These are phyloP conservation scores for Colletotrichum liriopes DNA, from an alignment of 2,329 filamentous ascomycete genomes.

Conservation along the genomic window DNA sequence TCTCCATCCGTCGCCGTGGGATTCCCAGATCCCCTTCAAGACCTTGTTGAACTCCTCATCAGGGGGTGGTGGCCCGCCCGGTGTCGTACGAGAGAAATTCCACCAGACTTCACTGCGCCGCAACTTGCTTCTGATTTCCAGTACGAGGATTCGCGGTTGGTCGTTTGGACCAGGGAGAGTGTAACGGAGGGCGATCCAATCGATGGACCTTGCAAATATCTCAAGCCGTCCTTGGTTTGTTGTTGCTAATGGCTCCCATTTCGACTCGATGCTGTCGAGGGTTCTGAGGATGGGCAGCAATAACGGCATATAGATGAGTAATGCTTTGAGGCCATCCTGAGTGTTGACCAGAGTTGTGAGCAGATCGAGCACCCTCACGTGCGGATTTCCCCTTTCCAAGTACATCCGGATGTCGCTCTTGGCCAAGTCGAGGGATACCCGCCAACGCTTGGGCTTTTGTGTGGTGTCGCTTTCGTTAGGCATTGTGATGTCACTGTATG, in stretches of 20 bases:
- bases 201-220: slow-evolving; percentile 68
- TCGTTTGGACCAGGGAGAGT: slow-evolving; percentile 52
- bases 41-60: slow-evolving; percentile 56
- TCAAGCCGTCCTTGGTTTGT: slow-evolving; percentile 64
- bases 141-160: slow-evolving; percentile 56
- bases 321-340: slow-evolving; percentile 65
- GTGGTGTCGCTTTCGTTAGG: slow-evolving; percentile 38
- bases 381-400: slow-evolving; percentile 76
- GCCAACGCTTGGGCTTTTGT: slow-evolving; percentile 56
- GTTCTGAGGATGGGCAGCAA: slow-evolving; percentile 77
- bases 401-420: slow-evolving; percentile 69
- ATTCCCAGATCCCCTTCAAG: slow-evolving; percentile 63
- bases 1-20: slow-evolving; percentile 61
- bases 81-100: slow-evolving; percentile 60
- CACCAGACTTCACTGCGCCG: slow-evolving; percentile 67
- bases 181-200: slow-evolving; percentile 73
- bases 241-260: slow-evolving; percentile 62
- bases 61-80: slow-evolving; percentile 44
- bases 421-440: slow-evolving; percentile 72
- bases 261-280: slow-evolving; percentile 72
- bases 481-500: slow-evolving; percentile 67
- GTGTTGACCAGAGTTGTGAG: slow-evolving; percentile 73
- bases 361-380: slow-evolving; percentile 73
- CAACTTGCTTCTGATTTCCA: slow-evolving; percentile 68
- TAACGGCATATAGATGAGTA: slow-evolving; percentile 68